Conservation (phyloP, 441 rosid genomes). For the Aleurites moluccanus region DNA sequence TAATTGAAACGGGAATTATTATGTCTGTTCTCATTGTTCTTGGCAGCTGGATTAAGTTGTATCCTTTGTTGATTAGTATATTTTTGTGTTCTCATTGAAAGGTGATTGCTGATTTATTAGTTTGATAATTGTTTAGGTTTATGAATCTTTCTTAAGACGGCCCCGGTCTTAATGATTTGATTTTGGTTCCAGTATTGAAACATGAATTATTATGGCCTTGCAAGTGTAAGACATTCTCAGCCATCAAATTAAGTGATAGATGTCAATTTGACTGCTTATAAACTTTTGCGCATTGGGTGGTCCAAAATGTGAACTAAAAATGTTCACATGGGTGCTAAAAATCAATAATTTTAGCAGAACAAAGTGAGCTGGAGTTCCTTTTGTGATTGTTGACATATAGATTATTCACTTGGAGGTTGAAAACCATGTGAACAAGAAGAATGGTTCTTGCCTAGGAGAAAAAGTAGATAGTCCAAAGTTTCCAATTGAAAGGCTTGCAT, state of each 20-base stretch:
- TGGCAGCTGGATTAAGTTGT: neutral
- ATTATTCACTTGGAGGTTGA: neutral
- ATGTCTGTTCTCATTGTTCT: too few species aligned
- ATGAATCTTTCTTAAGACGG: neutral
- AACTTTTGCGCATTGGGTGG: neutral
- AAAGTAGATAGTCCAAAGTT: too few species aligned
- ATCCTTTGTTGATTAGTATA: neutral
- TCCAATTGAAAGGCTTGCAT: neutral
- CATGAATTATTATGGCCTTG: neutral
- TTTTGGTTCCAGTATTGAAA: neutral
- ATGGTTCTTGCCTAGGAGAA: neutral
- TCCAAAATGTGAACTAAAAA: neutral
- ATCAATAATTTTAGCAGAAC: neutral
- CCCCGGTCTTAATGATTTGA: neutral
- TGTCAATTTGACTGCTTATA: too few species aligned
- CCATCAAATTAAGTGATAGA: neutral
- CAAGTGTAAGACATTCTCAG: neutral
- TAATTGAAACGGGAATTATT: neutral
- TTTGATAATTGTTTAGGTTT: neutral
- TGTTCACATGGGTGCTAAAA: neutral
- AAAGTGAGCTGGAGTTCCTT: neutral
- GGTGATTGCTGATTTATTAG: too few species aligned
- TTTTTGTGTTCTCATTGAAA: neutral
- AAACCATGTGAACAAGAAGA: neutral
- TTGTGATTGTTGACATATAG: neutral